These are phyloP conservation scores for Platismatia glauca DNA, from an alignment of 495 filamentous ascomycete genomes.

Conservation along the genomic window DNA sequence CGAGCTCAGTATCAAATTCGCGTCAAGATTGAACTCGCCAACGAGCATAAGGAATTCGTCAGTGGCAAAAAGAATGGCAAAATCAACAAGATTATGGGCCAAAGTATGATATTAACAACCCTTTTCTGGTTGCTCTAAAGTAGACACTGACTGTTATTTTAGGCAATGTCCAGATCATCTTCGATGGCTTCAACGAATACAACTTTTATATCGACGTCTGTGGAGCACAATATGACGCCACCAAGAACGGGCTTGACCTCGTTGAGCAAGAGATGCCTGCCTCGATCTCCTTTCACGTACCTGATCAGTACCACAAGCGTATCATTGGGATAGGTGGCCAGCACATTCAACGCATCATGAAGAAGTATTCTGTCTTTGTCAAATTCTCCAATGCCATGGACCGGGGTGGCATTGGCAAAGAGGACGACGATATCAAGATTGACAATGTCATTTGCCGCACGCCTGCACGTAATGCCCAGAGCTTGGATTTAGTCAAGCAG, in stretches of 20 bases:
- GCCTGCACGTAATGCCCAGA: slow-evolving; percentile 92
- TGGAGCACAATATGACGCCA: slow-evolving; percentile 80
- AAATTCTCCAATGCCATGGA: slow-evolving; percentile 99
- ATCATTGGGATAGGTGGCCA: slow-evolving; percentile 98
- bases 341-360: slow-evolving; percentile 99
- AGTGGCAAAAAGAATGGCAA: slow-evolving; percentile 99
- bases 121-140: not conserved
- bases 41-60: slow-evolving; percentile 99
- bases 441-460: slow-evolving; percentile 99
- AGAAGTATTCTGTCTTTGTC: slow-evolving; percentile 99
- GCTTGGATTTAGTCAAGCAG: slow-evolving; percentile 91
- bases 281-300: slow-evolving; percentile 97
- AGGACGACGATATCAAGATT: slow-evolving; percentile 95
- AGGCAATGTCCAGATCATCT: slow-evolving; percentile 96
- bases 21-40: slow-evolving; percentile 96
- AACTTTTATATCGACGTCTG: slow-evolving; percentile 99
- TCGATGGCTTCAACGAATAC: slow-evolving; percentile 98
- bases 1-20: slow-evolving; percentile 84
- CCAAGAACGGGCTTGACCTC: slow-evolving; percentile 80
- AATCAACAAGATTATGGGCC: slow-evolving; percentile 99
- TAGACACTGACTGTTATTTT: slow-evolving; percentile 4
- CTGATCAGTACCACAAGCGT: slow-evolving; percentile 99
- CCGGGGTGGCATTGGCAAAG: slow-evolving; percentile 82
- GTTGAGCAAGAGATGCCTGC: slow-evolving; percentile 99
- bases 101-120: slow-evolving; percentile 46